Percentiles rank a stretch among this genome's conserved stretches.
phyloP scores from a whole-genome alignment of 2,329 filamentous ascomycete genomes.

The Trichoderma asperellum region DNA sequence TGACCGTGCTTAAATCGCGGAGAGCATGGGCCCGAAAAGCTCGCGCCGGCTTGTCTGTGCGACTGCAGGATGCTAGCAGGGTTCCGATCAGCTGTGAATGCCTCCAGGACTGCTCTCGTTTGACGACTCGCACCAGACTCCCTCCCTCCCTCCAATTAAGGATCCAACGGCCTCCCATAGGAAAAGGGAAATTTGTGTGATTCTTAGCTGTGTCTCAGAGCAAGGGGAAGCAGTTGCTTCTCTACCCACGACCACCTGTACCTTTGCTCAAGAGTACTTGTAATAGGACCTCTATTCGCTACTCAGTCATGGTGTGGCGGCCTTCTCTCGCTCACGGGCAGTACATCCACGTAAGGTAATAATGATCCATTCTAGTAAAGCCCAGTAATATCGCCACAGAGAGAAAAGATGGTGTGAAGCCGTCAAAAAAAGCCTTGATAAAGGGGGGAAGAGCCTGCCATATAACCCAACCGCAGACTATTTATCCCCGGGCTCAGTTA shows the following conservation, averaged over 20 bases:
- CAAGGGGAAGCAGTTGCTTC: neutral
- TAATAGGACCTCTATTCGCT: too few relatives aligned
- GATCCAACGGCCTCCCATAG: neutral
- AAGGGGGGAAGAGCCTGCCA: neutral
- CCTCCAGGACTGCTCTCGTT: neutral
- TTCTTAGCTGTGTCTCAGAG: neutral
- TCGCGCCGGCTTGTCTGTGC: neutral
- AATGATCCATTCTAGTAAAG: neutral
- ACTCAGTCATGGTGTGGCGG: neutral
- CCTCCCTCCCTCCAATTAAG: neutral
- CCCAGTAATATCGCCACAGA: neutral
- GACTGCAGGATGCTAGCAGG: neutral
- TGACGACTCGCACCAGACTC: neutral
- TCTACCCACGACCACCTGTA: neutral
- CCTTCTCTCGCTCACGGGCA: neutral
- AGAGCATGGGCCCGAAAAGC: neutral
- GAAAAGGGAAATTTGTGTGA: neutral
- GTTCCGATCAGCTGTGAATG: neutral
- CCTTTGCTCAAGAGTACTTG: too few relatives aligned
- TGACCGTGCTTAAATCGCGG: neutral
- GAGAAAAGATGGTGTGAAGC: neutral
- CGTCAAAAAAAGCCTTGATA: neutral
- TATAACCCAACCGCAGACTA: neutral
- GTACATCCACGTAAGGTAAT: neutral
- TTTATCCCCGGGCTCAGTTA: neutral